Evolutionary conservation across 805 yeast species (phyloP).

Genomic region (Komagataella phaffii): DNA sequence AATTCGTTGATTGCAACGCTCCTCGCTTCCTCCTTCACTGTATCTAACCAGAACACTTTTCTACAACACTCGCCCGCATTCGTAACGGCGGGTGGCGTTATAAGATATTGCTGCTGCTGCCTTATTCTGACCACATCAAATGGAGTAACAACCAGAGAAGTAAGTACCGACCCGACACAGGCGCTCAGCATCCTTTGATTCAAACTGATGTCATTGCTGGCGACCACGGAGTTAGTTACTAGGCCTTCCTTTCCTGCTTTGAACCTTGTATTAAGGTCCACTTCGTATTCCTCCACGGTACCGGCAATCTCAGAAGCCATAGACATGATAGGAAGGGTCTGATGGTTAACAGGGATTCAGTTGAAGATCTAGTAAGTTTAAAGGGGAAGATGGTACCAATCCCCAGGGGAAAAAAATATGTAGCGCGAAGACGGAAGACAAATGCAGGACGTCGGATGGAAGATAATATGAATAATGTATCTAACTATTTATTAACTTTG

Average conservation of each 20-base stretch:
- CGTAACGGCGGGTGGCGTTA: constrained; percentile 23
- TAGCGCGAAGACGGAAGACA: not conserved
- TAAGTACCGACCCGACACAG: constrained; percentile 58
- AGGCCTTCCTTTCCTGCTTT: not conserved
- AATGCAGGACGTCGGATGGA: not conserved
- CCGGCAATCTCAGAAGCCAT: constrained; percentile 26
- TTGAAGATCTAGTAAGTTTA: not conserved
- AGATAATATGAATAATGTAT: not conserved
- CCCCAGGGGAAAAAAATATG: not conserved
- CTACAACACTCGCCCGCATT: constrained; percentile 19
- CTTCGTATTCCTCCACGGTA: constrained; percentile 21
- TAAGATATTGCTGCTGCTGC: constrained; percentile 62
- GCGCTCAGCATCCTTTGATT: constrained; percentile 68
- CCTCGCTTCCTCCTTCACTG: not conserved
- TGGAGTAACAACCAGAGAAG: constrained; percentile 67
- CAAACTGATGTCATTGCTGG: constrained; percentile 24
- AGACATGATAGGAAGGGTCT: constrained; percentile 14
- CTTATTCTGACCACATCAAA: constrained; percentile 71
- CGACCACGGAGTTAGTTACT: constrained; percentile 1
- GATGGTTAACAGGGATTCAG: not conserved
- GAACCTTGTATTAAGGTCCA: constrained; percentile 4
- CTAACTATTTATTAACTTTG: not conserved
- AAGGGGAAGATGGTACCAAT: not conserved
- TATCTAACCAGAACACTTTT: constrained; percentile 20
- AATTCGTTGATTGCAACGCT: constrained; percentile 12